Evolutionary conservation across 805 yeast genomes (phyloP), one percentile per base, ranked within the genome.

Genomic region (Jamesozyma piceae): DNA sequence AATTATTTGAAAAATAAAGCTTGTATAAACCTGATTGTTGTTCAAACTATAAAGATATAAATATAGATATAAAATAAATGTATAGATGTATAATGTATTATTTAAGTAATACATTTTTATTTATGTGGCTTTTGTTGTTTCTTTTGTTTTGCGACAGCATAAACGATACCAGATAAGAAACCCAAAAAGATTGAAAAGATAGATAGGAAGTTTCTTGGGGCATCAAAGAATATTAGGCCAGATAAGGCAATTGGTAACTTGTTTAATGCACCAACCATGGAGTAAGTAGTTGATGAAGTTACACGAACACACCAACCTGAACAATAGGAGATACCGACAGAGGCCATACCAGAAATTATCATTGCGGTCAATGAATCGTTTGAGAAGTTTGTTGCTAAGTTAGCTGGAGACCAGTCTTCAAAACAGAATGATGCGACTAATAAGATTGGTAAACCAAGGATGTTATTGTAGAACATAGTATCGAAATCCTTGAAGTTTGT

Each of bases 291-390:
- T 22, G 97, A 89, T 19, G 97, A 87, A 35, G 98, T 92, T 50
- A 92, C 97, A 72, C 98, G 86, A 52, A 92, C 95, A 77, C 98
- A 92, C 98, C 98, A 92, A 48, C 97, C 98, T 11, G 97, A 88
- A 68, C 96, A 87, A 77, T 92, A 92, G 36, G 97, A 90, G 64
- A 92, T 92, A 71, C 95, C 97, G 42, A 92, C 95, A 27, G 97
- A 82, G 36, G 95, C 82, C 54, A 85, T 77, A 66, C 98, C 98
- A 30, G 96, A 86, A 61, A 90, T 75, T 49, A 92, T 58, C 95
- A 92, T 89, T 36, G 80, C 66, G 49, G 87, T 73, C 45, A 86
- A 75, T 35, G 90, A 74, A 49, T 70, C 65, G 63, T 89, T 76
- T 54, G 75, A 71, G 79, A 92, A 86, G 75, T 89, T 90, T 43